Evolutionary conservation across 2,329 filamentous ascomycete genomes (phyloP), one percentile per base, ranked within the genome.

Genomic region (Penicillium brasilianum): DNA sequence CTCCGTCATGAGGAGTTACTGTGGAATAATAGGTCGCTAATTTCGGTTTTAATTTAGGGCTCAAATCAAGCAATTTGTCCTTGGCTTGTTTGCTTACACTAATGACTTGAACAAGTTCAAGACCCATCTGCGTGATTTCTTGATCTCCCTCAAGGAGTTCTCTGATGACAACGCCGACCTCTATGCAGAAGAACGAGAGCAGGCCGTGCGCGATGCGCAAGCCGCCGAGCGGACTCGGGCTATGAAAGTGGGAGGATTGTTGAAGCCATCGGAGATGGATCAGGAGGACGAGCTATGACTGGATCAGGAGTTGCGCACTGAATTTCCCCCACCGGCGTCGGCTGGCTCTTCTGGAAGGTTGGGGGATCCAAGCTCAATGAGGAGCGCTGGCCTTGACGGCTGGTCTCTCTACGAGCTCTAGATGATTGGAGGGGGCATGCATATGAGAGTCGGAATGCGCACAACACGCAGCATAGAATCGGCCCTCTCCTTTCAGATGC

Each of bases 101-200:
- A 91, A 90, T 59, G 91, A 96, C 72, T 88, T 96, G 67, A 91
- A 92, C 74, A 93, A 93, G 76, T 99, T 99, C 88, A 96, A 97
- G 77, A 87, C 97, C 58, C 93, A 96, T 72, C 83, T 99, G 55
- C 92, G 95, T 67, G 95, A 99, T 80, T 99, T 99, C 86, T 82
- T 99, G 69, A 96, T 99, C 71, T 96, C 93, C 22, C 84, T 99
- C 69, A 97, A 97, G 81, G 96, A 99, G 79, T 99, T 98, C 72
- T 89, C 92, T 0, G 95, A 92, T 55, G 95, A 99, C 79, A 97
- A 98, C 71, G 88, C 94, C 0, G 95, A 99, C 74, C 85, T 99
- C 10, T 99, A 90, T 78, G 88, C 91, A 4, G 93, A 97, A 60
- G 95, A 99, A 78, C 93, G 96, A 77, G 95, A 99, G 78, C 90